phyloP scores from a whole-genome alignment of 2,329 filamentous ascomycete genomes.

The Stachybotrys chlorohalonatus region DNA sequence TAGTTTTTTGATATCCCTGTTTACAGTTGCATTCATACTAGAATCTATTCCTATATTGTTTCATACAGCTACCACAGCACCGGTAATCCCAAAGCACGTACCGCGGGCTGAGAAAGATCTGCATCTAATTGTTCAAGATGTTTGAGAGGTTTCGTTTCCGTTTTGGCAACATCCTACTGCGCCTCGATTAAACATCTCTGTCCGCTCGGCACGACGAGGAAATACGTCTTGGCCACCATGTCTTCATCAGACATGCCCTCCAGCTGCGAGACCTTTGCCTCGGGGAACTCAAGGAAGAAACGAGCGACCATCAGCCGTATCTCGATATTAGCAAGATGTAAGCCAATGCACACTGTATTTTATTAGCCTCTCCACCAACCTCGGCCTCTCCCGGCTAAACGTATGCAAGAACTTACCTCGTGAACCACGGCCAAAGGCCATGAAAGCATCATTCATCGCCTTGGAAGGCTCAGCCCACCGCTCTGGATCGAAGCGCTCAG shows the following conservation, averaged over 20 bases:
- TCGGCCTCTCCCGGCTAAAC: background rate
- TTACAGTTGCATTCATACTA: too few species aligned
- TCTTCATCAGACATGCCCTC: constrained; percentile 23
- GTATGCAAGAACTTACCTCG: background rate
- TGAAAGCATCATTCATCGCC: constrained; percentile 35
- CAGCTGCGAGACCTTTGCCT: constrained; percentile 15
- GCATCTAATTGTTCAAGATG: too few species aligned
- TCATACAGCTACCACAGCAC: too few species aligned
- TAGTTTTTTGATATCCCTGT: too few species aligned
- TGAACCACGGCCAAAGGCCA: constrained; percentile 34
- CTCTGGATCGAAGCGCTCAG: constrained; percentile 16
- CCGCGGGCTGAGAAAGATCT: too few species aligned
- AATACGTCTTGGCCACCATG: constrained; percentile 20
- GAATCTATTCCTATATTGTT: too few species aligned
- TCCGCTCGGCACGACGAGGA: constrained; percentile 18
- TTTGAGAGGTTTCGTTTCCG: background rate
- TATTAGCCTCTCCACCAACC: constrained; percentile 31
- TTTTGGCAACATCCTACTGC: background rate
- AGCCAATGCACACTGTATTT: background rate
- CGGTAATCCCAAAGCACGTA: too few species aligned
- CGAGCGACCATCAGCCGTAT: background rate
- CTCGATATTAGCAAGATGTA: background rate
- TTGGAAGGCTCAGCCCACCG: constrained; percentile 25
- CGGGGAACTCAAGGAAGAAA: constrained; percentile 8
- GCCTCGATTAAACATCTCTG: constrained; percentile 15